These are phyloP conservation scores for Boletus edulis DNA, from an alignment of 768 basidiomycete species.

Conservation along the genomic window DNA sequence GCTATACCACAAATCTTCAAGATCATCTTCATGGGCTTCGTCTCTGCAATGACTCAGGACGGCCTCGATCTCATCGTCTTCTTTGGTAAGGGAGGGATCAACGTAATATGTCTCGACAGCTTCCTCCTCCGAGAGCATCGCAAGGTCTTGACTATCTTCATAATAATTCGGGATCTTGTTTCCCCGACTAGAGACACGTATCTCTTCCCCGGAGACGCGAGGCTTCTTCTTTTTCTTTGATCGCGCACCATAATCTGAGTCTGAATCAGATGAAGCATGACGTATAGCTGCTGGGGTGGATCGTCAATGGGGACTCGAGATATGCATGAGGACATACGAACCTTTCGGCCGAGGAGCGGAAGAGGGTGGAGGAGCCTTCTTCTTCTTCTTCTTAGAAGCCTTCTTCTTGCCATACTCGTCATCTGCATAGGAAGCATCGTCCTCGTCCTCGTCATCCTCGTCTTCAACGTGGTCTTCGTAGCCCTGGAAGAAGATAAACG, in stretches of 20 bases:
- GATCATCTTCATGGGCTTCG: conserved; percentile 73
- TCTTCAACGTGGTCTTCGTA: conserved; percentile 54
- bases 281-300: conserved; percentile 44
- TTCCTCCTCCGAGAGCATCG: conserved; percentile 62
- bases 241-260: conserved; percentile 83
- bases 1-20: conserved; percentile 79
- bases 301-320: conserved; percentile 3
- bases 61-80: conserved; percentile 89
- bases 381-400: conserved; percentile 66
- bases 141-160: conserved; percentile 75
- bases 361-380: conserved; percentile 38
- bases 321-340: conserved; percentile 27
- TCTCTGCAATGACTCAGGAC: conserved; percentile 87
- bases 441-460: conserved; percentile 60
- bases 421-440: conserved; percentile 77
- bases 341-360: conserved; percentile 57
- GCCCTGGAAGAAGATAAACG: conserved; percentile 49
- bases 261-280: conserved; percentile 69
- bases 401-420: conserved; percentile 75
- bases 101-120: conserved; percentile 51
- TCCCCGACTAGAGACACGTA: conserved; percentile 74
- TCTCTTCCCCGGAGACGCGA: conserved; percentile 57
- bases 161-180: conserved; percentile 82
- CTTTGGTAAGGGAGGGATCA: conserved; percentile 50
- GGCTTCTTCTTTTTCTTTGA: conserved; percentile 83